Percentiles rank a stretch among this genome's conserved stretches.
Conservation (phyloP, 2,329 filamentous ascomycete genomes). For the Verticillium nubilum region DNA sequence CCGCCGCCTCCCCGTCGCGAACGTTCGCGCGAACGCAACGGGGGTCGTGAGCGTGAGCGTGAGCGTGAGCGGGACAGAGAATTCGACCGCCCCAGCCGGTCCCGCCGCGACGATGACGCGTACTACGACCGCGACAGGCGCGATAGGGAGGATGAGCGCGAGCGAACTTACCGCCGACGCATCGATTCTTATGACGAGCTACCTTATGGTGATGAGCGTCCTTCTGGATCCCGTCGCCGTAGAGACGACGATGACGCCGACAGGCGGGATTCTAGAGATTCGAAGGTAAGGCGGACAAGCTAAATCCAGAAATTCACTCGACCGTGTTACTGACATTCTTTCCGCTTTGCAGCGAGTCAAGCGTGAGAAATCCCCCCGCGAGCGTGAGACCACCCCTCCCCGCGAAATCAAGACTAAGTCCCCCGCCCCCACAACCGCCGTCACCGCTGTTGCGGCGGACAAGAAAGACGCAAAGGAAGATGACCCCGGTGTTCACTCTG, state of each 20-base stretch:
- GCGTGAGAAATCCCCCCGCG: slow-evolving; percentile 46
- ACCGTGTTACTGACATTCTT: slow-evolving; percentile 19
- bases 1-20: slow-evolving; percentile 34
- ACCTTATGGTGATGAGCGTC: slow-evolving; percentile 76
- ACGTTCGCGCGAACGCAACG: slow-evolving; percentile 27
- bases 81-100: slow-evolving; percentile 42
- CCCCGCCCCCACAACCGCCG: slow-evolving; percentile 37
- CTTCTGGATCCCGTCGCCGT: slow-evolving; percentile 64
- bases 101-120: slow-evolving; percentile 57
- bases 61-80: slow-evolving; percentile 38
- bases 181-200: slow-evolving; percentile 79
- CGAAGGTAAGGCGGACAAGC: slow-evolving; percentile 48
- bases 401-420: slow-evolving; percentile 55
- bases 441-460: slow-evolving; percentile 20
- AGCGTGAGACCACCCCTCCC: slow-evolving; percentile 56
- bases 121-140: slow-evolving; percentile 82
- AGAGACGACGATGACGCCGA: slow-evolving; percentile 75
- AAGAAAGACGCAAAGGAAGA: slow-evolving; percentile 41
- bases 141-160: slow-evolving; percentile 84
- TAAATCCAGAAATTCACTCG: background rate
- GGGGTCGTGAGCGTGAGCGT: slow-evolving; percentile 19
- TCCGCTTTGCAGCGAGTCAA: slow-evolving; percentile 42
- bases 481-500: slow-evolving; percentile 64
- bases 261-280: slow-evolving; percentile 59
- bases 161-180: slow-evolving; percentile 80